phyloP scores from a whole-genome alignment of 2,329 filamentous ascomycete genomes.

The Tothia fuscella region DNA sequence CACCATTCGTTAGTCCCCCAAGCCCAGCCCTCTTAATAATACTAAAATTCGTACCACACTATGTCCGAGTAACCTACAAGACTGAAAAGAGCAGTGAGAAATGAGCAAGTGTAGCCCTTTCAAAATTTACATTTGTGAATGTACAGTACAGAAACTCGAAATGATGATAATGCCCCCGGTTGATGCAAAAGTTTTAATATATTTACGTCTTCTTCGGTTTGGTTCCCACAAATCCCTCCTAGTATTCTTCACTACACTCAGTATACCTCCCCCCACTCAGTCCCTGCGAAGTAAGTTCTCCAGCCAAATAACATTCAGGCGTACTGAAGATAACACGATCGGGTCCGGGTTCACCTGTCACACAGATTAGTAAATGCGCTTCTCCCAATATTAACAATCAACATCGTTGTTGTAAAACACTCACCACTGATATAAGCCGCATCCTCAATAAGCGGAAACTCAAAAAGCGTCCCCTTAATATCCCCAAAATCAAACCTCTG shows the following conservation, averaged over 20 bases:
- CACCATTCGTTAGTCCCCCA: too few relatives aligned
- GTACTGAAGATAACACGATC: constrained; percentile 5
- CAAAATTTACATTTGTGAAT: too few relatives aligned
- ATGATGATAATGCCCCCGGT: too few relatives aligned
- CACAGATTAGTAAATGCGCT: background rate
- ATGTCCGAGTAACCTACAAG: too few relatives aligned
- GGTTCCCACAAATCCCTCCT: too few relatives aligned
- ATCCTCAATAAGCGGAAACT: constrained; percentile 7
- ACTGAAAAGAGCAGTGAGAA: too few relatives aligned
- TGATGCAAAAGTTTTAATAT: too few relatives aligned
- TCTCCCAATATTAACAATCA: background rate
- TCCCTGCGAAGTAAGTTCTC: background rate
- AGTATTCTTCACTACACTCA: constrained; percentile 7
- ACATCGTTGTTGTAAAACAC: background rate
- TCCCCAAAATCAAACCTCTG: constrained; percentile 7
- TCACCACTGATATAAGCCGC: constrained; percentile 5
- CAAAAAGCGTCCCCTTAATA: constrained; percentile 5
- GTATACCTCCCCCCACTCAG: background rate
- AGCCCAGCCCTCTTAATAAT: too few relatives aligned
- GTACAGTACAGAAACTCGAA: too few relatives aligned
- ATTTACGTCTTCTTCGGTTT: too few relatives aligned
- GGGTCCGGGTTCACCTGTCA: background rate
- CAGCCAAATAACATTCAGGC: constrained; percentile 6
- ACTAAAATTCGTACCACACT: too few relatives aligned
- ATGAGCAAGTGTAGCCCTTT: too few relatives aligned